phyloP scores from a whole-genome alignment of 1,139 yeast species.

The Scheffersomyces stambukii region DNA sequence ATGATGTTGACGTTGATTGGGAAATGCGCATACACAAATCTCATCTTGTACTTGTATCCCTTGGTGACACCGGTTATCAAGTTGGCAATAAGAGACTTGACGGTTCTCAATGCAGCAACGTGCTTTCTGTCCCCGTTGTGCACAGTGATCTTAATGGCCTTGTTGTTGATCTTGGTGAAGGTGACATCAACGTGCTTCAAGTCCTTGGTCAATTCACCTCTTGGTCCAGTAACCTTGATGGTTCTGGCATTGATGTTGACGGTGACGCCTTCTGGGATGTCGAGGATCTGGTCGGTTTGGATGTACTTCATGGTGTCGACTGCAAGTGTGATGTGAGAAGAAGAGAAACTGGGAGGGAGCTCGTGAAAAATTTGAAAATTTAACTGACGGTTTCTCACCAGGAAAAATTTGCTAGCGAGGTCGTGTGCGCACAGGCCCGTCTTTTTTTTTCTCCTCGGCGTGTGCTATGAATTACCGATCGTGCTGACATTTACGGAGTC shows the following conservation, averaged over 20 bases:
- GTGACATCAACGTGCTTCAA: constrained; percentile 95
- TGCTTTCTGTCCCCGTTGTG: constrained; percentile 99
- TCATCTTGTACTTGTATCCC: constrained; percentile 99
- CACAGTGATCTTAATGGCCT: constrained; percentile 81
- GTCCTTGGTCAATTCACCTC: constrained; percentile 91
- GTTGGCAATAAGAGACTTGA: constrained; percentile 91
- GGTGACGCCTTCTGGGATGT: constrained; percentile 91
- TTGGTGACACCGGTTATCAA: constrained; percentile 97
- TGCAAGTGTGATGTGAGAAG: constrained; percentile 3
- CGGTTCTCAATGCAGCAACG: constrained; percentile 99
- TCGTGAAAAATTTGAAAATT: constrained; percentile 2
- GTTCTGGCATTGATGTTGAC: constrained; percentile 89
- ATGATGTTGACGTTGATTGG: constrained; percentile 95
- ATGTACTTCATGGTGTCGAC: constrained; percentile 86
- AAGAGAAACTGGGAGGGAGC: constrained; percentile 2
- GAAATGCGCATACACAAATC: constrained; percentile 99
- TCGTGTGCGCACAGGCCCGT: not conserved
- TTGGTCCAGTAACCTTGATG: constrained; percentile 94
- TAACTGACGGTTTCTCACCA: not conserved
- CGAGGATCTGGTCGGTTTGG: constrained; percentile 89
- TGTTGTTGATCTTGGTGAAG: constrained; percentile 70
- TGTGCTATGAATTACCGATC: no score
- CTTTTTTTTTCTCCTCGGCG: constrained; percentile 2
- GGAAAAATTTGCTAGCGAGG: not conserved
- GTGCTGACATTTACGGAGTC: no score